phyloP scores from a whole-genome alignment of 78 protist species.

The Dictyostelium discoideum region DNA sequence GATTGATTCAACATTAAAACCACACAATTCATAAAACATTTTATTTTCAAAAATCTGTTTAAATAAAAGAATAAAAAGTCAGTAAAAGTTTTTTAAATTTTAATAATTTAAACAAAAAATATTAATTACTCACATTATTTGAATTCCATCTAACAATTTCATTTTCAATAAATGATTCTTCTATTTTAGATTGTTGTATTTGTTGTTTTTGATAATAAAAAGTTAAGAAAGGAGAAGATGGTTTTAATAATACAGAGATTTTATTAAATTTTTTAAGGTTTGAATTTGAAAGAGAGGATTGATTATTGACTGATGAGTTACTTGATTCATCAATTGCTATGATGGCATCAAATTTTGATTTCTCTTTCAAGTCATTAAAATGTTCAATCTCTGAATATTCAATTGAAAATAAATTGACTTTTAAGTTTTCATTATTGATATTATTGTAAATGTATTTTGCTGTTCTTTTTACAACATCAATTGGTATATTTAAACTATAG shows the following conservation, averaged over 20 bases:
- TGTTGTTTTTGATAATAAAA: neutral
- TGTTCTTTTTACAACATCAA: neutral
- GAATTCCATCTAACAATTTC: neutral
- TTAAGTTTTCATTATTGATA: neutral
- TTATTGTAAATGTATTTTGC: neutral
- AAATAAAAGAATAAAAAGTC: neutral
- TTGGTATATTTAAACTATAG: neutral
- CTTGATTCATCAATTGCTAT: neutral
- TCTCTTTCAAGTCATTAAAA: neutral
- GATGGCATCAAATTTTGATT: constrained; percentile 6
- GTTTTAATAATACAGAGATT: neutral
- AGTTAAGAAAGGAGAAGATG: neutral
- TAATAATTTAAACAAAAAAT: too few relatives aligned
- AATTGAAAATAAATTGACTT: neutral
- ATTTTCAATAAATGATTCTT: neutral
- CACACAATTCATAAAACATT: constrained; percentile 6
- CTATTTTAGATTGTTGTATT: neutral
- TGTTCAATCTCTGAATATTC: constrained; percentile 15
- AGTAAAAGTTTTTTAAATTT: too few relatives aligned
- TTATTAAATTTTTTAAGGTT: neutral
- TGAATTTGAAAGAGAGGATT: neutral
- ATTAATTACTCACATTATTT: neutral
- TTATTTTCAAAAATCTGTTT: neutral
- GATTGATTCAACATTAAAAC: constrained; percentile 8
- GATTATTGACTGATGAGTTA: neutral